These are phyloP conservation scores for Wickerhamomyces canadensis DNA, from an alignment of 805 yeast genomes.

Conservation along the genomic window DNA sequence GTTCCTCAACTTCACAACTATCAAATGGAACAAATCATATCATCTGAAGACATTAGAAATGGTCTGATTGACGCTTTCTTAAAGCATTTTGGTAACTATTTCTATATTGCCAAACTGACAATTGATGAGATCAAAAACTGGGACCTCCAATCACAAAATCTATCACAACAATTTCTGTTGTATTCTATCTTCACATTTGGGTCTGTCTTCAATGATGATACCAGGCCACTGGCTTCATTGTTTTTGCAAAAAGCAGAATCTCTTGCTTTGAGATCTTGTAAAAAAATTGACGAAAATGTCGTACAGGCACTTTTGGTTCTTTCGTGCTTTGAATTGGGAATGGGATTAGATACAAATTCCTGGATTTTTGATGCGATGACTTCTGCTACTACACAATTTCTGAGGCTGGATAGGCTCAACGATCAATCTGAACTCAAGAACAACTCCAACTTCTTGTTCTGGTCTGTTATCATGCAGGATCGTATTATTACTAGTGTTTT, in stretches of 20 bases:
- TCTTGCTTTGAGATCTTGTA: conserved; percentile 20
- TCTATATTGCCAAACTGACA: conserved; percentile 18
- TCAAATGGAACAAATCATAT: conserved; percentile 1
- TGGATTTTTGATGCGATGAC: conserved; percentile 31
- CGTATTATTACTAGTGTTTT: conserved; percentile 28
- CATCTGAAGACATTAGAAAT: conserved; percentile 1
- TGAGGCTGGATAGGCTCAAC: conserved; percentile 20
- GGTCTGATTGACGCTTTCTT: conserved; percentile 18
- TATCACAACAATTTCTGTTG: conserved; percentile 24
- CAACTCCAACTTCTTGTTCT: conserved; percentile 9
- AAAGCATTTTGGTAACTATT: conserved; percentile 23
- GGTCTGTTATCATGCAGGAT: conserved; percentile 29
- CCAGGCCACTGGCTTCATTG: conserved; percentile 8
- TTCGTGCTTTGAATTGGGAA: conserved; percentile 29
- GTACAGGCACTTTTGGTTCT: conserved; percentile 25
- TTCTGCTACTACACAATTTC: conserved; percentile 24
- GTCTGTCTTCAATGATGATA: conserved; percentile 15
- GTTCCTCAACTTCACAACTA: background rate
- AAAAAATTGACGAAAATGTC: conserved; percentile 19
- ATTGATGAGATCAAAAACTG: conserved; percentile 22
- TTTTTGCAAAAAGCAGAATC: conserved; percentile 23
- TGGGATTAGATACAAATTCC: conserved; percentile 27
- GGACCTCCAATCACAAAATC: conserved; percentile 23
- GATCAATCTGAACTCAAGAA: too few relatives aligned
- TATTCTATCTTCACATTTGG: conserved; percentile 27